These are phyloP conservation scores for Nakazawaea anatomiae DNA, from an alignment of 805 yeast species.

Conservation along the genomic window DNA sequence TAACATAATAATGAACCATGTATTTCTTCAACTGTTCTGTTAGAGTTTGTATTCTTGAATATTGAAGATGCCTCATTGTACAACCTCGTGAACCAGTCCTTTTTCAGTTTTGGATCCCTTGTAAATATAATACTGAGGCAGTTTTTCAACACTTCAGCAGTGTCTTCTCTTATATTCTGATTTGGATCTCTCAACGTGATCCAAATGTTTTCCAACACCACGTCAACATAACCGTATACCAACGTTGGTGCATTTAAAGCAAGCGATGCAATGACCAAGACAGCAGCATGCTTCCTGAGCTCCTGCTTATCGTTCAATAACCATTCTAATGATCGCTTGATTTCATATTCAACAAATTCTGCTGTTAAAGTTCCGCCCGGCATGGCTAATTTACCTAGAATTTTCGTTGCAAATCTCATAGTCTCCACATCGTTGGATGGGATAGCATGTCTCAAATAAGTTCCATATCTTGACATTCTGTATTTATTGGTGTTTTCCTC, in stretches of 20 bases:
- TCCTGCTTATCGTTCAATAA: slow-evolving; percentile 84
- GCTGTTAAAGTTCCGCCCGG: slow-evolving; percentile 89
- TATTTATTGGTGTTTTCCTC: slow-evolving; percentile 78
- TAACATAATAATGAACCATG: slow-evolving; percentile 85
- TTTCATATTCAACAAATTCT: slow-evolving; percentile 90
- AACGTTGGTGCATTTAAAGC: slow-evolving; percentile 86
- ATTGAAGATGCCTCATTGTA: slow-evolving; percentile 26
- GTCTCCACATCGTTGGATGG: slow-evolving; percentile 80
- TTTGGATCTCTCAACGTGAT: slow-evolving; percentile 78
- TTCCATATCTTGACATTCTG: slow-evolving; percentile 78
- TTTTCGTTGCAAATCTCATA: slow-evolving; percentile 80
- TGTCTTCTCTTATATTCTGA: slow-evolving; percentile 67
- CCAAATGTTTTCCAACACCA: slow-evolving; percentile 82
- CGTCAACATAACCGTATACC: slow-evolving; percentile 69
- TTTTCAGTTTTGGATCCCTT: slow-evolving; percentile 65
- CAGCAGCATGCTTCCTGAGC: slow-evolving; percentile 84
- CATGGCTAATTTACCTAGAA: slow-evolving; percentile 82
- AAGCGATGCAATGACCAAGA: slow-evolving; percentile 72
- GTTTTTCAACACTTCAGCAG: slow-evolving; percentile 73
- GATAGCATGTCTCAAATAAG: slow-evolving; percentile 72
- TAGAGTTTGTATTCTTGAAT: slow-evolving; percentile 19
- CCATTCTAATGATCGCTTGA: slow-evolving; percentile 87
- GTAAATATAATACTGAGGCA: slow-evolving; percentile 76
- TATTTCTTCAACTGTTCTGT: slow-evolving; percentile 52
- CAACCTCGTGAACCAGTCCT: slow-evolving; percentile 69